Percentiles rank a stretch among this genome's conserved stretches.
phyloP scores from a whole-genome alignment of 352 stramenopile genomes.

The Phytophthora chlamydospora region DNA sequence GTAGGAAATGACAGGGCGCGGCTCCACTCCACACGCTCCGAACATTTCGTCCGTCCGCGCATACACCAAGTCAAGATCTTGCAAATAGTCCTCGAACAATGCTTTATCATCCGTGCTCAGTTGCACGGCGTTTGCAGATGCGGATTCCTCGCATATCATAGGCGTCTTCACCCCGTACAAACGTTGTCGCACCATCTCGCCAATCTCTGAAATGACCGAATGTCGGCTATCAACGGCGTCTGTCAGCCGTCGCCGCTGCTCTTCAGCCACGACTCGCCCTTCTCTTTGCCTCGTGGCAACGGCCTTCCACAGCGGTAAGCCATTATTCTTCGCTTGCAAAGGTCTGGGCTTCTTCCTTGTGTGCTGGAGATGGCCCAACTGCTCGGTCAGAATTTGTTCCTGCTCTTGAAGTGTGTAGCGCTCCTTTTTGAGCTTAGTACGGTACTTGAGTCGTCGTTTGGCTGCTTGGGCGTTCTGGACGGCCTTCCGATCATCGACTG shows the following conservation, averaged over 20 bases:
- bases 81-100: constrained; percentile 30
- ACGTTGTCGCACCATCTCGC: constrained; percentile 1
- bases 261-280: constrained; percentile 11
- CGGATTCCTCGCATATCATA: not conserved
- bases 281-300: constrained; percentile 24
- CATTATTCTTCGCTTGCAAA: not conserved
- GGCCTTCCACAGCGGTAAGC: constrained; percentile 9
- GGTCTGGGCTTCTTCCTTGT: constrained; percentile 6
- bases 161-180: not conserved
- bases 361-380: constrained; percentile 6
- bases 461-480: constrained; percentile 15
- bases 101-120: constrained; percentile 13
- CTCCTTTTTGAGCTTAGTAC: constrained; percentile 19
- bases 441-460: constrained; percentile 23
- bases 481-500: not conserved
- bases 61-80: constrained; percentile 30
- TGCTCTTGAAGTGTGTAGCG: constrained; percentile 13
- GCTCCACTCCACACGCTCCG: constrained; percentile 7
- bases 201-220: constrained; percentile 8
- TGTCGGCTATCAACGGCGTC: constrained; percentile 2
- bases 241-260: constrained; percentile 13
- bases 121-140: not conserved
- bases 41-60: constrained; percentile 21
- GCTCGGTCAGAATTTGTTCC: constrained; percentile 15
- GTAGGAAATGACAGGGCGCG: not conserved